Conservation (phyloP, 116 monocot species). For the Trichopus zeylanicus region DNA sequence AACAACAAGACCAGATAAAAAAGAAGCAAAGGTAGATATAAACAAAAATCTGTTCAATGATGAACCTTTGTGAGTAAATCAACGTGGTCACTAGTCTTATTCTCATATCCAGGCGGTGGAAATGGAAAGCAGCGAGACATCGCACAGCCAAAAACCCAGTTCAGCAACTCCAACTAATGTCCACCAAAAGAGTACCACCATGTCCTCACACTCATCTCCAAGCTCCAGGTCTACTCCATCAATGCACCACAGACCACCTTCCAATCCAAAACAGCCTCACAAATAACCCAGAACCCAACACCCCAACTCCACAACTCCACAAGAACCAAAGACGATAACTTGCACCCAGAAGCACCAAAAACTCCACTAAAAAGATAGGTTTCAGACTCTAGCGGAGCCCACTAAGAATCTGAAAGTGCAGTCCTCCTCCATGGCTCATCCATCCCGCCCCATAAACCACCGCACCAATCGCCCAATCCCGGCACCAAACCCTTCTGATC, state of each 20-base stretch:
- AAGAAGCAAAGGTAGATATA: not conserved
- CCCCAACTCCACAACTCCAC: not conserved
- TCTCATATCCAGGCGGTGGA: constrained; percentile 73
- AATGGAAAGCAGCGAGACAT: constrained; percentile 85
- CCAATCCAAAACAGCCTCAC: not conserved
- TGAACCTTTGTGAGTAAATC: constrained; percentile 58
- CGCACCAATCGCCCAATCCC: not conserved
- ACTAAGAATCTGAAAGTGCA: constrained; percentile 16
- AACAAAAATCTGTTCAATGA: not conserved
- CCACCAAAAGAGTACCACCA: constrained; percentile 14
- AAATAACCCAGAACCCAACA: not conserved
- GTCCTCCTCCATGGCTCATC: constrained; percentile 15
- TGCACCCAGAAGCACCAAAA: not conserved
- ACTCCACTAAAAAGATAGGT: not conserved
- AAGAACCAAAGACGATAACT: not conserved
- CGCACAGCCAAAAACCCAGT: constrained; percentile 21
- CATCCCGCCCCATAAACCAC: not conserved
- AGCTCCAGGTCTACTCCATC: not conserved
- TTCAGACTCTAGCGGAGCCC: constrained; percentile 1
- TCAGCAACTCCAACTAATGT: constrained; percentile 22
- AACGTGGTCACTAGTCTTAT: constrained; percentile 19
- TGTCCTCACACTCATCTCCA: constrained; percentile 8
- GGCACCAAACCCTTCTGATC: not conserved
- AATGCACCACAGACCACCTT: not conserved
- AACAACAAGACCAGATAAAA: not conserved